Evolutionary conservation across 2,329 filamentous ascomycete genomes (phyloP).

Genomic region (Aspergillus tamarii): DNA sequence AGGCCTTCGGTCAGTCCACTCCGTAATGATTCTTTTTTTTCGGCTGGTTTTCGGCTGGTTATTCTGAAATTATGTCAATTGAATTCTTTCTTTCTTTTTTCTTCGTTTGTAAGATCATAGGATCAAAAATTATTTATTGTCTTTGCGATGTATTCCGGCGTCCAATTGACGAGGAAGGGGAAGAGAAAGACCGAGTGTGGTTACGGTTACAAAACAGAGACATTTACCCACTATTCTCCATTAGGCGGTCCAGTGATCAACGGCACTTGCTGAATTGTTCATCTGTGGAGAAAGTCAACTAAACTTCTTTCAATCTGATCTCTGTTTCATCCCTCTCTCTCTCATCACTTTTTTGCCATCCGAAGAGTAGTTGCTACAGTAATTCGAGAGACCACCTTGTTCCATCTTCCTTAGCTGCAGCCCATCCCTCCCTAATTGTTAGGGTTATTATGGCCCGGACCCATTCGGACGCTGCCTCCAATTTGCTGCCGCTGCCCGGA

Average conservation of each 20-base stretch:
- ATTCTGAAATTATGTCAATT: neutral
- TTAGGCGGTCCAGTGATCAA: conserved; percentile 1
- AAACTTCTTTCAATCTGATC: neutral
- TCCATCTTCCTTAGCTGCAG: neutral
- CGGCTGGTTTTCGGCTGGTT: neutral
- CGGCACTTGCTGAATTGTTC: conserved; percentile 4
- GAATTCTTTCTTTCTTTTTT: neutral
- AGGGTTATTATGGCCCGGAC: conserved; percentile 16
- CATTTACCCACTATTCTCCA: neutral
- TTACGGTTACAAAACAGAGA: neutral
- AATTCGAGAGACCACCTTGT: neutral
- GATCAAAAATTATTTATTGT: neutral
- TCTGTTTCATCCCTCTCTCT: neutral
- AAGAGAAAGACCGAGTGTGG: neutral
- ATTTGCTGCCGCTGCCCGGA: conserved; percentile 27
- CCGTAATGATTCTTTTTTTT: neutral
- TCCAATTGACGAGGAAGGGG: no score
- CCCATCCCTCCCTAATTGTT: conserved; percentile 8
- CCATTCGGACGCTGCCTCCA: conserved; percentile 28
- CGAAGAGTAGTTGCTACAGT: neutral
- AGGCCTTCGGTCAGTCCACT: conserved; percentile 2
- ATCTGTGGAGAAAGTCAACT: neutral
- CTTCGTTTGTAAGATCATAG: neutral
- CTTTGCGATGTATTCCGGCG: neutral
- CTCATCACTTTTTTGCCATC: no score